phyloP scores from a whole-genome alignment of 768 basidiomycete species.

The Pleurotus eryngii region DNA sequence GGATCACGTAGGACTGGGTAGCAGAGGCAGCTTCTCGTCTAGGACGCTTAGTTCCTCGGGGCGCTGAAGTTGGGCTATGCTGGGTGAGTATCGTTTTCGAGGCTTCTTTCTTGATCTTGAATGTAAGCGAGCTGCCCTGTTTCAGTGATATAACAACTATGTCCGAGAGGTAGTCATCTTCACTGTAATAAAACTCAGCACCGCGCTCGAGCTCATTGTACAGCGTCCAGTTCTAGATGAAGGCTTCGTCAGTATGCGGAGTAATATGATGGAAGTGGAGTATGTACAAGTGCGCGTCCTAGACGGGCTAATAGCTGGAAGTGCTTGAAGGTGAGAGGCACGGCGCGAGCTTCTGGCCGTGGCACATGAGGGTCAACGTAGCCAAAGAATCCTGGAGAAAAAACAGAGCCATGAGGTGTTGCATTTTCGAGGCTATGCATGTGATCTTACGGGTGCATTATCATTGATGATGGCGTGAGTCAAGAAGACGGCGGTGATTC shows the following conservation, averaged over 20 bases:
- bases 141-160: constrained; percentile 14
- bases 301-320: constrained; percentile 72
- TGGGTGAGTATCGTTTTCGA: constrained; percentile 5
- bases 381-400: constrained; percentile 3
- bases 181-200: constrained; percentile 65
- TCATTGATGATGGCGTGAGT: constrained; percentile 73
- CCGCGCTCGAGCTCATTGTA: constrained; percentile 63
- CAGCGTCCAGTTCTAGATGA: constrained; percentile 44
- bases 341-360: constrained; percentile 20
- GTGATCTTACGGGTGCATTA: constrained; percentile 39
- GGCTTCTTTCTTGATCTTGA: constrained; percentile 41
- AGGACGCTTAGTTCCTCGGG: constrained; percentile 48
- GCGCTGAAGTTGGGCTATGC: background rate
- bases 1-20: constrained; percentile 59
- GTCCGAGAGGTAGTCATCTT: constrained; percentile 60
- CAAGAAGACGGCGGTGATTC: constrained; percentile 64
- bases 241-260: background rate
- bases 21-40: constrained; percentile 51
- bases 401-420: background rate
- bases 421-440: constrained; percentile 2
- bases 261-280: background rate
- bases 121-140: background rate
- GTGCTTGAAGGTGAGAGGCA: constrained; percentile 74
- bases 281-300: constrained; percentile 56
- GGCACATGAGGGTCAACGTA: constrained; percentile 4